Base-by-base conservation (phyloP, 331 rosid genomes). In the Spiraea crenata region DNA sequence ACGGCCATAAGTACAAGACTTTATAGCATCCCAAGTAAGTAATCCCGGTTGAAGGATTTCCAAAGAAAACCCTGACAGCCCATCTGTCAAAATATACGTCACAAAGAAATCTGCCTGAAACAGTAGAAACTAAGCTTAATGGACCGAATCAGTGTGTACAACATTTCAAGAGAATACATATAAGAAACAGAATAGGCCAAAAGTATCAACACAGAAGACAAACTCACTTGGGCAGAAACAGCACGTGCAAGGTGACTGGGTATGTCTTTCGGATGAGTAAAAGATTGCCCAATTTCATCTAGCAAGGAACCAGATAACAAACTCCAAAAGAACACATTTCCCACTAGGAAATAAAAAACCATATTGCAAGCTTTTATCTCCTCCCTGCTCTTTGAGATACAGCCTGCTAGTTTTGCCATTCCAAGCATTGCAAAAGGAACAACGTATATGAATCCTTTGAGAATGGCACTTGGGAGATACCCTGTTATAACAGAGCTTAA, bases 311-410 rank as follows among this genome's bases (percentile, higher is more conserved):
- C 98, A 12, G 99, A 93, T 77, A 93, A 74, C 79, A 91, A 83
- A 60, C 96, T 93, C 76, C 85, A 74, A 61, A 93, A 84, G 86
- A 93, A 93, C 35, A 93, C 95, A 76, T 93, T 93, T 77, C 97
- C 99, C 42, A 93, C 90, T 59, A 89, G 85, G 81, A 93, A 93
- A 78, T 87, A 93, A 84, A 93, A 93, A 67, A 91, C 91, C 97
- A 90, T 90, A 88, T 89, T 89, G 84, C 97, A 91, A 48, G 97
- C 88, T 82, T 86, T 93, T 54, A 89, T 93, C 85, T 93, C 99
- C 80, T 89, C 95, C 79, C 85, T 89, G 82, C 99, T 91, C 82
- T 74, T 93, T 57, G 95, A 81, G 75, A 83, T 81, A 75, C 84
- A 89, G 57, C 99, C 99, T 17, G 86, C 77, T 47, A 86, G 76